phyloP scores from a whole-genome alignment of 139 green algal genomes.

The Deuterostichococcus epilithicus region DNA sequence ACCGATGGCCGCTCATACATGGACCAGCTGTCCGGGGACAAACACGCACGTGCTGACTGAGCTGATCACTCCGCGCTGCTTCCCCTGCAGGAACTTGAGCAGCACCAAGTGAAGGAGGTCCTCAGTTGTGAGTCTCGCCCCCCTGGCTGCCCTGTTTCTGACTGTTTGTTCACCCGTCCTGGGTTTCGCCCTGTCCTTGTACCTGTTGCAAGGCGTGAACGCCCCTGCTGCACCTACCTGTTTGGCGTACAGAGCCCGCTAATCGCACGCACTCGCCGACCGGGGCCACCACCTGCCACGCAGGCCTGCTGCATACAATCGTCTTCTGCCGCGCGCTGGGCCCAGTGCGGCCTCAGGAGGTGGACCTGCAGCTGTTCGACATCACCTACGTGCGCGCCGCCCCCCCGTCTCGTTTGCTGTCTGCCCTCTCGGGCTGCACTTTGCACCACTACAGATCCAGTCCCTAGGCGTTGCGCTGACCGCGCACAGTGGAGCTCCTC shows the following conservation, averaged over 20 bases:
- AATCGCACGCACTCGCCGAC: background rate
- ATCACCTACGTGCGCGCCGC: slow-evolving; percentile 77
- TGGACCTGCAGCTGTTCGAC: slow-evolving; percentile 89
- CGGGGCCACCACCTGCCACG: background rate
- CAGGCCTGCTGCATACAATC: slow-evolving; percentile 88
- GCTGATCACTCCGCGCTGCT: too few relatives aligned
- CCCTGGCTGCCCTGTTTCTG: background rate
- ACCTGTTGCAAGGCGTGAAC: too few relatives aligned
- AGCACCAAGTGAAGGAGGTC: slow-evolving; percentile 72
- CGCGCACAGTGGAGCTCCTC: too few relatives aligned
- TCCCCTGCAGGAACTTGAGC: slow-evolving; percentile 73
- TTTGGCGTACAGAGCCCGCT: background rate
- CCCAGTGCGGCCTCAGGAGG: slow-evolving; percentile 69
- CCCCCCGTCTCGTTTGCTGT: background rate
- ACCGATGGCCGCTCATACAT: too few relatives aligned
- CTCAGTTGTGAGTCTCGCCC: slow-evolving; percentile 57
- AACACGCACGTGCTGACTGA: too few relatives aligned
- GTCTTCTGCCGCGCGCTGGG: slow-evolving; percentile 89
- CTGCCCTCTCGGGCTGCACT: background rate
- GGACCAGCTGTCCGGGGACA: too few relatives aligned
- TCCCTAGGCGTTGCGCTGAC: too few relatives aligned
- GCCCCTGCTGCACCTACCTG: background rate
- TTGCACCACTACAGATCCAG: too few relatives aligned
- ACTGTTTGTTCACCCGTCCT: background rate
- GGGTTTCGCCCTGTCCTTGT: too few relatives aligned